Conservation (phyloP, 495 filamentous ascomycete species). For the Aspergillus sparsus region DNA sequence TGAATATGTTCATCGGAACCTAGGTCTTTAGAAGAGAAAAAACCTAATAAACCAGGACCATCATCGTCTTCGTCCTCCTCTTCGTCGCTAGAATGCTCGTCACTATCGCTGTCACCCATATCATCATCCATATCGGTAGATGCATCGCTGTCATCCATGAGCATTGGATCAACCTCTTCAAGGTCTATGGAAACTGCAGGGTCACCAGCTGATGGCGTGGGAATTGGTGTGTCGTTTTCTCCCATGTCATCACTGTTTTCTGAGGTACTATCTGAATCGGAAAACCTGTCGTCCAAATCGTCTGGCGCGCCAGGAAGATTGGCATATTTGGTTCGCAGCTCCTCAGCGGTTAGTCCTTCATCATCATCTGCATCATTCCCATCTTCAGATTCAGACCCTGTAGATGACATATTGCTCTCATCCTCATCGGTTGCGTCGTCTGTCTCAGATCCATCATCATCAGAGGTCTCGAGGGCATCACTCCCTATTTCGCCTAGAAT, state of each 20-base stretch:
- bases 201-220: conserved; percentile 26
- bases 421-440: conserved; percentile 49
- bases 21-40: conserved; percentile 56
- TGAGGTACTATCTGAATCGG: conserved; percentile 28
- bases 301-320: conserved; percentile 50
- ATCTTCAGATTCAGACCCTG: conserved; percentile 46
- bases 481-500: conserved; percentile 47
- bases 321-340: conserved; percentile 78
- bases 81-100: conserved; percentile 50
- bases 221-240: conserved; percentile 28
- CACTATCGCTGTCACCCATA: conserved; percentile 67
- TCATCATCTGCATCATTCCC: conserved; percentile 60
- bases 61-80: conserved; percentile 53
- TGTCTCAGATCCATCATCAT: conserved; percentile 50
- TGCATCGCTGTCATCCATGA: conserved; percentile 70
- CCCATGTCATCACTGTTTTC: conserved; percentile 23
- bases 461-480: conserved; percentile 45
- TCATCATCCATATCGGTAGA: conserved; percentile 91
- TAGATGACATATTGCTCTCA: conserved; percentile 71
- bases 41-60: conserved; percentile 64
- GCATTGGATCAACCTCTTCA: conserved; percentile 67
- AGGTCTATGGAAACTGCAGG: conserved; percentile 41
- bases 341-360: conserved; percentile 74
- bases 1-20: conserved; percentile 29
- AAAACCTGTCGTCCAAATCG: conserved; percentile 30